Base-by-base conservation (phyloP, 2,329 filamentous ascomycete genomes). In the Basipetospora chlamydospora region DNA sequence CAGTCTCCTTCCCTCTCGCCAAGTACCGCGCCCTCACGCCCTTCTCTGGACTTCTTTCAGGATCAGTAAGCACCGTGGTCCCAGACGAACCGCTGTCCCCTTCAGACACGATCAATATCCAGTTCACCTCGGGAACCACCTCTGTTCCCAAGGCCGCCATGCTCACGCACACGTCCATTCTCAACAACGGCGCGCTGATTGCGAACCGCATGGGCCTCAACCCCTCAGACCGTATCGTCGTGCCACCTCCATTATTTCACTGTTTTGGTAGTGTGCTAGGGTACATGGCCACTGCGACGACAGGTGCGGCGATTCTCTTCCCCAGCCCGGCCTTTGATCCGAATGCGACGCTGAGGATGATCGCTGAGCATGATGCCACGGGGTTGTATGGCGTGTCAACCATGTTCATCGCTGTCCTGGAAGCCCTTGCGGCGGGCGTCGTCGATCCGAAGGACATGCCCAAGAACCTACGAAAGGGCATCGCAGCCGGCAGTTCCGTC, bases 81-180 rank as follows among this genome's bases (percentile, higher is more conserved):
- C 67, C 69, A 0, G 62, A 67, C 37, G 38, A 53, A 17, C 59
- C 60, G 0, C 62, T 79, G 2, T 45, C 63, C 12, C 64, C 75
- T 0, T 54, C 71, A 42, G 88, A 96, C 35, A 75, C 80, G 3
- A 78, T 92, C 45, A 96, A 95, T 52, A 94, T 96, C 44, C 88
- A 96, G 55, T 96, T 96, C 61, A 98, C 90, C 0, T 88, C 80
- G 0, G 90, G 88, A n/a, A 96, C 90, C 0, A 96, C 90, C 0
- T 83, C 82, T 1, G 66, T 72, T 49, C 88, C 87, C 16, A 96
- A 96, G 59, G 90, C 90, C 0, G 88, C 88, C 2, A 92, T 86
- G 61, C 69, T 98, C 22, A 78, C 73, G 1, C 88, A 96, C 58
- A 70, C 67, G 3, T 78, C 71, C n/a, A 88, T 96, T 44, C 66